Evolutionary conservation across 257 asterid genomes (phyloP).

Genomic region (Nyctanthes arbortristis): DNA sequence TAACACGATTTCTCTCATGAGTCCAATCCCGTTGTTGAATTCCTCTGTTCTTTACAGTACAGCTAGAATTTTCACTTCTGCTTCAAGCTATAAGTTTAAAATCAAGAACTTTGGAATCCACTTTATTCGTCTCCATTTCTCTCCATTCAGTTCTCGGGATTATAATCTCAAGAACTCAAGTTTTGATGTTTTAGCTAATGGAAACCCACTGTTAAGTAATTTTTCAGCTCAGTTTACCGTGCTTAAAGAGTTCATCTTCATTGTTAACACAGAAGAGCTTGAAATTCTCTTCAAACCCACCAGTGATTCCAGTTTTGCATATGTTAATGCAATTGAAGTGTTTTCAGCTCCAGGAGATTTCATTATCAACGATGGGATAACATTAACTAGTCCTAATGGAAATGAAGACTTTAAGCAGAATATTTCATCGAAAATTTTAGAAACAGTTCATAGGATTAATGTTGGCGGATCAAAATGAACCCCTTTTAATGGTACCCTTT

Average conservation of each 20-base stretch:
- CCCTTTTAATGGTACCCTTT: conserved; percentile 78
- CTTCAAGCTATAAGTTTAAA: conserved; percentile 43
- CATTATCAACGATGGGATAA: conserved; percentile 53
- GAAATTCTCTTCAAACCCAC: conserved; percentile 54
- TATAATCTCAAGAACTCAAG: conserved; percentile 44
- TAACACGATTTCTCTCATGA: conserved; percentile 47
- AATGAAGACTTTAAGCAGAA: conserved; percentile 62
- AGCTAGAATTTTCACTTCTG: conserved; percentile 61
- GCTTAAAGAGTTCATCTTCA: conserved; percentile 60
- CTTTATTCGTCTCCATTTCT: conserved; percentile 71
- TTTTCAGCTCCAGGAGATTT: conserved; percentile 69
- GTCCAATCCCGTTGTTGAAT: conserved; percentile 42
- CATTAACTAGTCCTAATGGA: conserved; percentile 48
- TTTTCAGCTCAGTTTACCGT: conserved; percentile 34
- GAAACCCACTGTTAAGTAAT: conserved; percentile 38
- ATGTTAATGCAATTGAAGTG: conserved; percentile 73
- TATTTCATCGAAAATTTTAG: conserved; percentile 50
- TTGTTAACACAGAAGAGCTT: conserved; percentile 49
- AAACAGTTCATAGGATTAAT: conserved; percentile 76
- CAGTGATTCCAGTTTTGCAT: conserved; percentile 47
- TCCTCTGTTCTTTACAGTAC: conserved; percentile 43
- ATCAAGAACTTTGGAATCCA: conserved; percentile 66
- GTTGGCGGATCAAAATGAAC: conserved; percentile 79
- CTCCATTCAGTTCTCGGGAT: conserved; percentile 48
- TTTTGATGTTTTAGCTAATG: conserved; percentile 62